A percentile compares a stretch with the other conserved stretches of the same genome.
Evolutionary conservation across 78 protist species (phyloP).

Genomic region (Andalucia godoyi): DNA sequence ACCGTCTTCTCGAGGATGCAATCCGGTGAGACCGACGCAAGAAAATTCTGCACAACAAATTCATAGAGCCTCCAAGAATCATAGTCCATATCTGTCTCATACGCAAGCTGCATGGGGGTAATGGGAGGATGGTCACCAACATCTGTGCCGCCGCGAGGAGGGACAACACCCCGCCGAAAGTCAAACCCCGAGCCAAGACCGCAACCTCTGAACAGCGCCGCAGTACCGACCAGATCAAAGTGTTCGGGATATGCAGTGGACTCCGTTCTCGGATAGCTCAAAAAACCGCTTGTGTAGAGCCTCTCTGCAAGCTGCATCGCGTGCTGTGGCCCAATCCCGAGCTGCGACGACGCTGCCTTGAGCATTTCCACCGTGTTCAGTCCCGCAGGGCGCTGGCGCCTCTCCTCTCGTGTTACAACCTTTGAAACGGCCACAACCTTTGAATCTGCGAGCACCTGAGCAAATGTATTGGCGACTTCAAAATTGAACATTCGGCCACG

Average conservation of each 20-base stretch:
- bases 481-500: slow-evolving; percentile 25
- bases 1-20: neutral
- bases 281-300: slow-evolving; percentile 33
- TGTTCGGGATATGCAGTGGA: slow-evolving; percentile 48
- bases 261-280: slow-evolving; percentile 60
- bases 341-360: slow-evolving; percentile 25
- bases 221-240: slow-evolving; percentile 7
- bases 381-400: slow-evolving; percentile 18
- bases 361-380: slow-evolving; percentile 14
- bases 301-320: slow-evolving; percentile 37
- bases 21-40: slow-evolving; percentile 33
- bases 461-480: neutral
- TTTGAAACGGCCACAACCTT: neutral
- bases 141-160: slow-evolving; percentile 11
- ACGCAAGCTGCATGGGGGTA: slow-evolving; percentile 24
- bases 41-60: slow-evolving; percentile 13
- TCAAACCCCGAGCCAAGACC: neutral
- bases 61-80: slow-evolving; percentile 42
- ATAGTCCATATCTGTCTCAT: neutral
- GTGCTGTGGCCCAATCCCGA: slow-evolving; percentile 25
- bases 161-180: neutral
- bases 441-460: neutral
- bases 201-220: neutral
- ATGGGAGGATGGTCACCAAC: slow-evolving; percentile 71
- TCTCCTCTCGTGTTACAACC: too few relatives aligned